Evolutionary conservation across 2,329 filamentous ascomycete genomes (phyloP), one percentile per base, ranked within the genome.

Genomic region (Colletotrichum liriopes): DNA sequence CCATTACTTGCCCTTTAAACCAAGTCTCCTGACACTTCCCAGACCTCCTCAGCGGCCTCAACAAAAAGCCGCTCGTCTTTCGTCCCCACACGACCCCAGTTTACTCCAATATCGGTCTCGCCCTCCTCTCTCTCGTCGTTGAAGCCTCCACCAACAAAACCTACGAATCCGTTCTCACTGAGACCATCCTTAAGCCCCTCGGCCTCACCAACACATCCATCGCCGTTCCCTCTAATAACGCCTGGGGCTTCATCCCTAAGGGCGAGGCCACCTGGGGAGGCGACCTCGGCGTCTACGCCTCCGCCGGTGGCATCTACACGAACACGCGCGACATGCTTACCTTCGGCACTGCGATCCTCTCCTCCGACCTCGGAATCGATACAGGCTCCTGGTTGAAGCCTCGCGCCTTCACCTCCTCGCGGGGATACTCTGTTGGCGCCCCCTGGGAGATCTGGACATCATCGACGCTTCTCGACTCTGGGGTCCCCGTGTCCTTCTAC

Each of bases 361-460:
- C 76, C 29, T 79, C 83, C 73, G 79, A 80, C 11, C 78, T 87
- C 16, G 79, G 86, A 4, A 75, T 76, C 14, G 72, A 82, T 52
- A 85, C 86, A 0, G 77, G 82, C 3, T 77, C 78, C n/a, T 88
- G 86, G 86, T 79, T 88, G 73, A 85, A 87, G 73, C 85, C 83
- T 3, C 77, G 77, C 5, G 75, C 79, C n/a, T 80, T 81, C 75
- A 86, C 84, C 4, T 81, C 81, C 1, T 81, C 79, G 2, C 77
- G 78, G 63, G 81, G 79, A 5, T 79, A 81, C 63, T 82, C 80
- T 3, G 72, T 83, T n/a, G 81, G 82, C 26, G 79, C 77, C 3
- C 80, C 79, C 2, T 81, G 80, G 80, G 80, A 82, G 62, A 81
- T 82, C 62, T 66, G 77, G 11, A 79, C 80, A 39, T 79, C 80